A percentile compares a stretch with the other conserved stretches of the same genome.
Evolutionary conservation across 2,329 filamentous ascomycete species (phyloP).

Genomic region (Calonectria leucothoes): DNA sequence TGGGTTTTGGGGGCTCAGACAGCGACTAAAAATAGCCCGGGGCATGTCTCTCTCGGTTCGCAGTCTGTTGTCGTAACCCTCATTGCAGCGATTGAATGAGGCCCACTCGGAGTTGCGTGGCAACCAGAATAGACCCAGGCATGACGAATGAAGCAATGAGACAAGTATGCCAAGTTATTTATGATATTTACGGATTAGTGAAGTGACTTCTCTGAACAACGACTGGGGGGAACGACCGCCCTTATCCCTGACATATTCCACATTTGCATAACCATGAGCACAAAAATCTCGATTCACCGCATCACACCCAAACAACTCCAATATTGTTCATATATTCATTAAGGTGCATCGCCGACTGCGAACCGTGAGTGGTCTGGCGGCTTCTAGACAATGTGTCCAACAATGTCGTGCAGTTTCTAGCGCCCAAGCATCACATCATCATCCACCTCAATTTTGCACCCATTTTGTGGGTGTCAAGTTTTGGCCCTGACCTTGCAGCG

Average conservation of each 20-base stretch:
- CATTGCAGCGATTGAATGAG: background rate
- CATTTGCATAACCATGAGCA: background rate
- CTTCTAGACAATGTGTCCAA: conserved; percentile 38
- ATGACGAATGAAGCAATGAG: background rate
- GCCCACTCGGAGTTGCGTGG: background rate
- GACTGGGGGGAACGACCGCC: background rate
- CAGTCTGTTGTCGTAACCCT: background rate
- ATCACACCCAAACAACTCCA: background rate
- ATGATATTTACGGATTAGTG: background rate
- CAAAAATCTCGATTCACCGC: background rate
- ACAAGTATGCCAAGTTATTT: background rate
- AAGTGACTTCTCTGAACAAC: background rate
- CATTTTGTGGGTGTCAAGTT: conserved; percentile 24
- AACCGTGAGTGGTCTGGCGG: conserved; percentile 32
- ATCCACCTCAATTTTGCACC: conserved; percentile 35
- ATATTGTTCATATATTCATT: conserved; percentile 44
- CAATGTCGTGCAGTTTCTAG: conserved; percentile 37
- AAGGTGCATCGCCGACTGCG: conserved; percentile 40
- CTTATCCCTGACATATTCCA: background rate
- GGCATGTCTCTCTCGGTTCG: background rate
- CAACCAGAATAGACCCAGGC: background rate
- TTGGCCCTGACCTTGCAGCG: conserved; percentile 21
- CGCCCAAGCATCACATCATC: conserved; percentile 31
- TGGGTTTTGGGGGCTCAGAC: background rate
- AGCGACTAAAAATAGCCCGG: background rate